Base-by-base conservation (phyloP, 2,329 filamentous ascomycete genomes). In the Calonectria crousiana region DNA sequence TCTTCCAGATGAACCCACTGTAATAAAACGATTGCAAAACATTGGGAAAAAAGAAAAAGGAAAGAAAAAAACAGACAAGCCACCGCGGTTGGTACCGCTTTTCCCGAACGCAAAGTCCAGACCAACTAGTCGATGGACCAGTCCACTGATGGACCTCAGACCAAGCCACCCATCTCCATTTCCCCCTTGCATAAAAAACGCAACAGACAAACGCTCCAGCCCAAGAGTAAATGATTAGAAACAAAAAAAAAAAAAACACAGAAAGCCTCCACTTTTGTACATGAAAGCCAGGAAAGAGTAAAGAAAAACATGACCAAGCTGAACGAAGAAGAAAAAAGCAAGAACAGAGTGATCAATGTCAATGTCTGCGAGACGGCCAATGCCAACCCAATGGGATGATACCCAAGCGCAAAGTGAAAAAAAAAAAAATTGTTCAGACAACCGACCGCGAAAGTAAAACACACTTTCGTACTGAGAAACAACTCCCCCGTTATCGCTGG, bases 351-450 rank as follows among this genome's bases (percentile, higher is more conserved):
- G 58, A 71, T 78, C 76, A 75, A 76, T 78, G 79, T 79, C 77
- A 80, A 62, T 76, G 66, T 62, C 49, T 69, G 64, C 67, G 53
- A 53, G 72, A 69, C 36, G 56, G 41, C n/a, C 69, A 72, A 60
- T 38, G 65, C 58, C 60, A 74, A 64, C 69, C 47, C 41, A 44
- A 28, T 60, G 76, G 72, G 74, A 67, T 65, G 69, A 76, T 62
- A 66, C 77, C 75, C 72, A 64, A 74, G 78, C 74, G 69, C 56
- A 72, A 34, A 32, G n/a, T n/a, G n/a, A 32, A 32, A 32, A 32
- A 8, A 32, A 4, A 8, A 34, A 34, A 76, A 41, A 70, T 70
- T 77, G 64, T 75, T 80, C 75, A 80, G 69, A 80, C 74, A 80
- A 70, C 78, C 76, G 71, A 73, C 78, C 70, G 64, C 67, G 67